These are phyloP conservation scores for Mortierella antarctica DNA, from an alignment of 192 early-diverging fungal genomes.

Conservation along the genomic window DNA sequence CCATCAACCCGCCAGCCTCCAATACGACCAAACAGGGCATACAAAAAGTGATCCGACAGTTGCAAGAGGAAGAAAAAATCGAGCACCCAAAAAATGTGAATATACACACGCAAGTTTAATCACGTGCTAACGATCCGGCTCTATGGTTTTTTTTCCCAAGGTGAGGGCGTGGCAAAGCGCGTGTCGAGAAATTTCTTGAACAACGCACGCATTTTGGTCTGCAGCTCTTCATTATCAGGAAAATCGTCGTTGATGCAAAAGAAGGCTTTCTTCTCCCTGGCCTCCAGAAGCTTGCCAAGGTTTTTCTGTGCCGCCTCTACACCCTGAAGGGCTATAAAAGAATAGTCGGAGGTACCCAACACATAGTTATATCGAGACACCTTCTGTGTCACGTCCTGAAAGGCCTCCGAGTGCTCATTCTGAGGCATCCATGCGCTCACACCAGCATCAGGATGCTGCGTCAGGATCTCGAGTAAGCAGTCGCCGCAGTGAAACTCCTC, in stretches of 20 bases:
- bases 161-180: constrained; percentile 19
- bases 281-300: constrained; percentile 4
- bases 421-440: constrained; percentile 33
- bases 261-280: constrained; percentile 13
- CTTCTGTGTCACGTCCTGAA: constrained; percentile 7
- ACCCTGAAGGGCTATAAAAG: constrained; percentile 31
- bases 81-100: too few species aligned
- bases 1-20: not conserved
- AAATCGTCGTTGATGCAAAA: constrained; percentile 53
- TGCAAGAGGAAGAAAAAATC: constrained; percentile 5
- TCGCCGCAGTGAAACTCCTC: constrained; percentile 53
- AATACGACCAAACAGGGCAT: not conserved
- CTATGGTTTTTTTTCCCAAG: constrained; percentile 28
- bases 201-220: constrained; percentile 10
- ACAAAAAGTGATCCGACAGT: constrained; percentile 14
- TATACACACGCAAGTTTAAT: too few species aligned
- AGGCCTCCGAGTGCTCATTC: constrained; percentile 27
- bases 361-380: constrained; percentile 36
- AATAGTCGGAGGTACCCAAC: constrained; percentile 41
- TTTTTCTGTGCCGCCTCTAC: constrained; percentile 2
- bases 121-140: too few species aligned
- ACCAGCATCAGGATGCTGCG: constrained; percentile 29
- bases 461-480: constrained; percentile 44
- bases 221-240: constrained; percentile 9
- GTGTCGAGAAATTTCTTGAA: constrained; percentile 30